Conservation (phyloP, 176 grass and related monocot genomes). For the Dendrocalamus sinicus region DNA sequence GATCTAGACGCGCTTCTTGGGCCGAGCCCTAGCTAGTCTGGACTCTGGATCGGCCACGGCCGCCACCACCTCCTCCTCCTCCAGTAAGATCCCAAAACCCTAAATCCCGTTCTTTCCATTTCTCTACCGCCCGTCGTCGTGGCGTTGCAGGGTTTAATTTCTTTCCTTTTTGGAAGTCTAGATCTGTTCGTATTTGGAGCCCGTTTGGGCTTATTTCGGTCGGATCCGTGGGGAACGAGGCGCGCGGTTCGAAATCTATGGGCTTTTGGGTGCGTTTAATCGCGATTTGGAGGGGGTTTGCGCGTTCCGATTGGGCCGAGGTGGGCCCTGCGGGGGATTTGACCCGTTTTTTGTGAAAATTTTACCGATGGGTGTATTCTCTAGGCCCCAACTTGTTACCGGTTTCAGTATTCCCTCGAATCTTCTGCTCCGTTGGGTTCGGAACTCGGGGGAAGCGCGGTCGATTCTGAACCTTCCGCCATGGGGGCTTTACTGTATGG, state of each 20-base stretch:
- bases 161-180: background rate
- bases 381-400: conserved; percentile 8
- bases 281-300: background rate
- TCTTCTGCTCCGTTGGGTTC: background rate
- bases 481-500: background rate
- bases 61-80: background rate
- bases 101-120: background rate
- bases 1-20: conserved; percentile 39
- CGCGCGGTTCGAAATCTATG: background rate
- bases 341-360: background rate
- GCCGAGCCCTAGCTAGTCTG: conserved; percentile 29
- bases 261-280: background rate
- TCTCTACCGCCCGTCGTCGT: background rate
- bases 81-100: conserved; percentile 16
- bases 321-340: conserved; percentile 15
- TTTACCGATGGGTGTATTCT: conserved; percentile 9
- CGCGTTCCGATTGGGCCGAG: conserved; percentile 1
- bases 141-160: background rate
- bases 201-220: background rate
- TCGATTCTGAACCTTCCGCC: background rate
- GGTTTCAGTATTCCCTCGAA: background rate
- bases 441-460: background rate
- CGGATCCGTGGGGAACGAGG: conserved; percentile 2
- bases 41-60: background rate
- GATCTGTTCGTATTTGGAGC: conserved; percentile 10